Percentiles rank a stretch among this genome's conserved stretches.
Conservation (phyloP, 805 yeast species). For the Wickerhamomyces ciferrii region DNA sequence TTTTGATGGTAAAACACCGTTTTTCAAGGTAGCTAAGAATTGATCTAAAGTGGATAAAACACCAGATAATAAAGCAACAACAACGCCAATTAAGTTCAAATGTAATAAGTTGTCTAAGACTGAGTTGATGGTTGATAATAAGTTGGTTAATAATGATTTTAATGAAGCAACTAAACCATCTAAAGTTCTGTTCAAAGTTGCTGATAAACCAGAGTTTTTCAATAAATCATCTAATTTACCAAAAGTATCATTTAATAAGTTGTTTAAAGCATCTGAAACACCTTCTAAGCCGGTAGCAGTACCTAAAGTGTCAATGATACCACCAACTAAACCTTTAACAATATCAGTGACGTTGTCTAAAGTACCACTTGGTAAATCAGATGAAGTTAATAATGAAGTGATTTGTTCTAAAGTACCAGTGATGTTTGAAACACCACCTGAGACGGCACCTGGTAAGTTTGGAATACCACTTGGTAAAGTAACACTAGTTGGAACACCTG, state of each 20-base stretch:
- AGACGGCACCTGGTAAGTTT: background rate
- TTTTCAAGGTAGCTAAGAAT: constrained; percentile 2
- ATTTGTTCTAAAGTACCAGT: background rate
- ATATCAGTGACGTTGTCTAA: constrained; percentile 1
- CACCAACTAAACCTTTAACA: constrained; percentile 4
- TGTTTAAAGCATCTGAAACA: constrained; percentile 5
- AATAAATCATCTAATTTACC: constrained; percentile 6
- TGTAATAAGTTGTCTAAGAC: constrained; percentile 5
- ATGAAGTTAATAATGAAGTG: constrained; percentile 1
- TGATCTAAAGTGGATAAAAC: constrained; percentile 3
- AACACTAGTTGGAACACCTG: background rate
- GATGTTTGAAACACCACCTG: constrained; percentile 1
- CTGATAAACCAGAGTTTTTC: constrained; percentile 5
- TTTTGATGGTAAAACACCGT: background rate
- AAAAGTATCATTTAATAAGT: constrained; percentile 5
- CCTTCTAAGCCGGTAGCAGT: constrained; percentile 4
- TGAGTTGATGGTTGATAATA: constrained; percentile 2
- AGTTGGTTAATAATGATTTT: constrained; percentile 1
- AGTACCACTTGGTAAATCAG: constrained; percentile 7
- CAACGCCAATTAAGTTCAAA: constrained; percentile 12
- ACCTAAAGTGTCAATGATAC: constrained; percentile 9
- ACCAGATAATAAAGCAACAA: constrained; percentile 11
- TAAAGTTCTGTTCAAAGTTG: constrained; percentile 2
- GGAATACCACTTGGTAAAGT: constrained; percentile 1
- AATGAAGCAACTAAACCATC: constrained; percentile 1